Conservation (phyloP, 1,139 yeast genomes). For the Candida sp. region DNA sequence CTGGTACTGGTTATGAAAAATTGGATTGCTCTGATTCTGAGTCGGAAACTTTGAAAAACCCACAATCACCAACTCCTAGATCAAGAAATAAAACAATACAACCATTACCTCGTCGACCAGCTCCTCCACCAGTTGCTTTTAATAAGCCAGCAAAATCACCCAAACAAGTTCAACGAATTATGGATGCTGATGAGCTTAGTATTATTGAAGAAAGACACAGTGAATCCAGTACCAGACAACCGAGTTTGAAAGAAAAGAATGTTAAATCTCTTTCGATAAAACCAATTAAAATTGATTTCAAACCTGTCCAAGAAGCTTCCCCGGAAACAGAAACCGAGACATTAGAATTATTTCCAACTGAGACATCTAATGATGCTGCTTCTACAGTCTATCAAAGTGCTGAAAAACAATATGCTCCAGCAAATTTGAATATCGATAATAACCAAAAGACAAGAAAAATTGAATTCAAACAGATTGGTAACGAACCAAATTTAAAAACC, state of each 20-base stretch:
- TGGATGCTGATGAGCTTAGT: conserved; percentile 35
- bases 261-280: conserved; percentile 1
- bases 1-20: conserved; percentile 36
- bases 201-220: conserved; percentile 40
- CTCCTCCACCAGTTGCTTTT: conserved; percentile 19
- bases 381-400: background rate
- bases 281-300: background rate
- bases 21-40: conserved; percentile 15
- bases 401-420: background rate
- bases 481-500: background rate
- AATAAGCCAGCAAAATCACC: conserved; percentile 17
- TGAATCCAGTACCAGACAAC: conserved; percentile 25
- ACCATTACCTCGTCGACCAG: conserved; percentile 16
- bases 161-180: conserved; percentile 13
- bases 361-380: background rate
- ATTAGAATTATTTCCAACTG: background rate
- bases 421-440: background rate
- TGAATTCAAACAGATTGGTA: background rate
- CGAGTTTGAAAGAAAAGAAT: conserved; percentile 19
- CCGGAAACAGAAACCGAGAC: background rate
- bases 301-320: background rate
- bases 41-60: background rate
- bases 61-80: conserved; percentile 1
- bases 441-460: background rate
- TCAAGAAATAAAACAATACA: conserved; percentile 5